Conservation (phyloP, 2,329 filamentous ascomycete genomes). For the Zymoseptoria ardabiliae region DNA sequence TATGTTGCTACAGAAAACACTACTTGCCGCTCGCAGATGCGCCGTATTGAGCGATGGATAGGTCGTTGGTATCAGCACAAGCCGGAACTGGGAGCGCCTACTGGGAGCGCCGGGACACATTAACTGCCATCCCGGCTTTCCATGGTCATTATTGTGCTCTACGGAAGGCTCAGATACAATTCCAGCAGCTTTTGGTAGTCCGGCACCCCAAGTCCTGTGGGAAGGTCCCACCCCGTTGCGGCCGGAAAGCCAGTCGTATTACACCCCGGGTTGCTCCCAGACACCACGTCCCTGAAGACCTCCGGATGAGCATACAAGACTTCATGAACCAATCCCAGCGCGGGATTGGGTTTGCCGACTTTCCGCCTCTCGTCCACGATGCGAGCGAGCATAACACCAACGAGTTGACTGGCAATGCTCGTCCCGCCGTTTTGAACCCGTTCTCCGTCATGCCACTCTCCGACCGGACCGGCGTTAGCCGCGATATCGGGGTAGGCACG, state of each 20-base stretch:
- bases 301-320: conserved; percentile 17
- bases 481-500: conserved; percentile 32
- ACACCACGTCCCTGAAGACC: conserved; percentile 10
- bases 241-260: not conserved
- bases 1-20: too few species aligned
- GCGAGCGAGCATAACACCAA: conserved; percentile 21
- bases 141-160: too few species aligned
- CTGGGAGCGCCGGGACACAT: too few species aligned
- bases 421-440: conserved; percentile 24
- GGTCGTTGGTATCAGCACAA: too few species aligned
- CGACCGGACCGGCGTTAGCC: conserved; percentile 36
- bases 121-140: too few species aligned
- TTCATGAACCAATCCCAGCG: conserved; percentile 29
- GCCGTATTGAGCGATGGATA: too few species aligned
- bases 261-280: not conserved
- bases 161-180: too few species aligned
- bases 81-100: too few species aligned
- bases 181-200: too few species aligned
- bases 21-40: too few species aligned
- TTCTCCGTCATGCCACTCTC: conserved; percentile 32
- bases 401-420: conserved; percentile 20
- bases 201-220: too few species aligned
- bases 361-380: conserved; percentile 21
- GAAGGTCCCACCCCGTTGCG: not conserved
- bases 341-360: conserved; percentile 13